Evolutionary conservation across 1,284 basidiomycete genomes (phyloP).

Genomic region (Ceratorhiza oryzae-sativae): DNA sequence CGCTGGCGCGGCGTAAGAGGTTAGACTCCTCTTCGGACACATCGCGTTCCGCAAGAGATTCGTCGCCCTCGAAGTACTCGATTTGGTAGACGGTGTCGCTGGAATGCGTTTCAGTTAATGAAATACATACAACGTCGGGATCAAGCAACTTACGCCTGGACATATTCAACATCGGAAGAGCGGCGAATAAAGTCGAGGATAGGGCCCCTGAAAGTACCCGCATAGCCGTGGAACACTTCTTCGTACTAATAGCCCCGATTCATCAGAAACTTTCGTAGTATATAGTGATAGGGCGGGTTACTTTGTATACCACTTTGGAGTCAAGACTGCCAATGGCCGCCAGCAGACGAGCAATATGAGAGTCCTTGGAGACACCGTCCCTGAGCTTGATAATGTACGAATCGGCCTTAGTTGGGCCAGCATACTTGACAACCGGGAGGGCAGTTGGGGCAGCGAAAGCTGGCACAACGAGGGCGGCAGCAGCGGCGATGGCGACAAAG

Average conservation of each 20-base stretch:
- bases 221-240: slow-evolving; percentile 20
- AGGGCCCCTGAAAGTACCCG: slow-evolving; percentile 16
- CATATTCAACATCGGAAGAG: slow-evolving; percentile 30
- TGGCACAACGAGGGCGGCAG: slow-evolving; percentile 32
- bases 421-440: slow-evolving; percentile 21
- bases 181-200: slow-evolving; percentile 28
- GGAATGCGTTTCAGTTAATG: background rate
- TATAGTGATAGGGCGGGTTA: background rate
- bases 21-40: background rate
- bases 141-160: slow-evolving; percentile 16
- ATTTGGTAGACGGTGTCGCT: slow-evolving; percentile 26
- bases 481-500: slow-evolving; percentile 20
- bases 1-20: slow-evolving; percentile 8
- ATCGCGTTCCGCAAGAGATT: slow-evolving; percentile 7
- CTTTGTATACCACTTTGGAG: slow-evolving; percentile 35
- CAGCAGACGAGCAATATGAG: slow-evolving; percentile 26
- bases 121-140: background rate
- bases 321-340: slow-evolving; percentile 17
- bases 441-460: slow-evolving; percentile 35
- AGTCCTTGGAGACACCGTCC: slow-evolving; percentile 35
- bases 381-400: slow-evolving; percentile 39
- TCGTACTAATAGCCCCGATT: too few species aligned
- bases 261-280: too few species aligned
- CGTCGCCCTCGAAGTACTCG: slow-evolving; percentile 26
- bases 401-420: slow-evolving; percentile 28